phyloP scores from a whole-genome alignment of 345 rosid species.

The Rhodamnia argentea region DNA sequence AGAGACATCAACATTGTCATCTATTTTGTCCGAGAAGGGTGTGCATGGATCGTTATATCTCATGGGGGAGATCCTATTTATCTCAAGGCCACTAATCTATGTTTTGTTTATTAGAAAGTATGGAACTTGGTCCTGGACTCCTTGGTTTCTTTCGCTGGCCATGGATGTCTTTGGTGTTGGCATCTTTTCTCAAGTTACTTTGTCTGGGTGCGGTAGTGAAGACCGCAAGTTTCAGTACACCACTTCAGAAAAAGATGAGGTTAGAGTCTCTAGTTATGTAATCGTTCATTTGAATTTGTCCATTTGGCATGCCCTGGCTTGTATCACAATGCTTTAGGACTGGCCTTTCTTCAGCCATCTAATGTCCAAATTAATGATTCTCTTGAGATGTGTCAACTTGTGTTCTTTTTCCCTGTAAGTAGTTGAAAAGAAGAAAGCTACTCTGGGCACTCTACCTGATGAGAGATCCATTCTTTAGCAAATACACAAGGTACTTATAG shows the following conservation, averaged over 20 bases:
- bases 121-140: constrained; percentile 82
- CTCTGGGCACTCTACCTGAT: constrained; percentile 86
- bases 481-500: constrained; percentile 49
- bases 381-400: neutral
- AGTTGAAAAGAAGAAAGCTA: constrained; percentile 79
- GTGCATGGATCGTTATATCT: constrained; percentile 47
- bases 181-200: constrained; percentile 32
- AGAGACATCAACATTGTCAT: constrained; percentile 36
- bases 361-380: neutral
- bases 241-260: constrained; percentile 64
- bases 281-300: neutral
- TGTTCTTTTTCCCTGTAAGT: neutral
- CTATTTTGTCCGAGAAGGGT: constrained; percentile 62
- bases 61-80: constrained; percentile 61
- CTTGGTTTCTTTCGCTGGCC: constrained; percentile 80
- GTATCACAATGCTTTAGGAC: neutral
- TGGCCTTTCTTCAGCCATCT: neutral
- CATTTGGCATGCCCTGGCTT: neutral
- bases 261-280: constrained; percentile 12
- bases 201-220: constrained; percentile 19
- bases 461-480: constrained; percentile 95
- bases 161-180: constrained; percentile 54
- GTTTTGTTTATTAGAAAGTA: constrained; percentile 74
- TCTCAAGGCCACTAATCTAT: constrained; percentile 85
- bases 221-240: constrained; percentile 36